Conservation (phyloP, 768 basidiomycete species). For the Gymnopilus dilepis region DNA sequence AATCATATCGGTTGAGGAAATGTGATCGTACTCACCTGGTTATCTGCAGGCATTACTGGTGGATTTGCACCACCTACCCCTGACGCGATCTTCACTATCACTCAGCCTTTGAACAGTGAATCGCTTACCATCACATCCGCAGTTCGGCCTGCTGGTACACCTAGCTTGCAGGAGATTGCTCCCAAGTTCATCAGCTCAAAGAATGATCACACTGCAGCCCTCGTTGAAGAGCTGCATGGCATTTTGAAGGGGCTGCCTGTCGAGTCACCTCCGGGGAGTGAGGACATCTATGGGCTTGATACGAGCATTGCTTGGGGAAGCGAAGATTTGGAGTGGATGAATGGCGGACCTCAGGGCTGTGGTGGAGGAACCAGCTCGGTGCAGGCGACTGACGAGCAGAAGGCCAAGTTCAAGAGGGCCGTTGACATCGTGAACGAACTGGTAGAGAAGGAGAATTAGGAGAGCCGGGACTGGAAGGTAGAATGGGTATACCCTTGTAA, state of each 20-base stretch:
- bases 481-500: background rate
- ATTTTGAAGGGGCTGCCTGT: conserved; percentile 67
- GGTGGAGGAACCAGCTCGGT: conserved; percentile 53
- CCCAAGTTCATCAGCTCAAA: conserved; percentile 46
- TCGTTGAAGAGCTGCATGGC: conserved; percentile 60
- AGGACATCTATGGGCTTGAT: conserved; percentile 77
- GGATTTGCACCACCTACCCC: conserved; percentile 78
- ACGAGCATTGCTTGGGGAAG: conserved; percentile 67
- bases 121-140: conserved; percentile 51
- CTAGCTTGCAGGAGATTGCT: conserved; percentile 42
- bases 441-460: conserved; percentile 36
- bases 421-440: conserved; percentile 68
- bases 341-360: conserved; percentile 67
- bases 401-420: conserved; percentile 69
- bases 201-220: conserved; percentile 38
- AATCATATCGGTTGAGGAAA: conserved; percentile 14
- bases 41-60: conserved; percentile 66
- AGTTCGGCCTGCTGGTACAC: conserved; percentile 53
- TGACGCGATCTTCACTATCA: conserved; percentile 56
- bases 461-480: background rate
- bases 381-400: conserved; percentile 63
- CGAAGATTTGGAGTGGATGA: conserved; percentile 63
- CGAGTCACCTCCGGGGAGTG: conserved; percentile 58
- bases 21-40: background rate
- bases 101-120: conserved; percentile 39